Percentiles rank a stretch among this genome's conserved stretches.
phyloP scores from a whole-genome alignment of 371 early-diverging fungal species.

The Synchytrium microbalum region DNA sequence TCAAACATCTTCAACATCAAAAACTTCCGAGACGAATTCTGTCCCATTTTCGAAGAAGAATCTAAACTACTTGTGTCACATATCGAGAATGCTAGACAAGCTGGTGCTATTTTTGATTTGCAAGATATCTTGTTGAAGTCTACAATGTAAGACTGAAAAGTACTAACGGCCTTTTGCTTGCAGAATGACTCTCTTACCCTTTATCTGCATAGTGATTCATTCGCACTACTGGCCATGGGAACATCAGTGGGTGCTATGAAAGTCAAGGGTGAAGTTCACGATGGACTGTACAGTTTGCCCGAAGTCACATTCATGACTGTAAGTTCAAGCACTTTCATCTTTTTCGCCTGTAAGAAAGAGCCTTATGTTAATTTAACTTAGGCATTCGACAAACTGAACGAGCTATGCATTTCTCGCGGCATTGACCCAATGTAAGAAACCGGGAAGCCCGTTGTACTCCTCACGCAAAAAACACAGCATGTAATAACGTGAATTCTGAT shows the following conservation, averaged over 20 bases:
- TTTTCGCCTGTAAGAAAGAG: too few relatives aligned
- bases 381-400: background rate
- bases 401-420: background rate
- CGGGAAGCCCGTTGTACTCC: background rate
- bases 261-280: background rate
- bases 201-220: background rate
- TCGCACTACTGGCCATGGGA: background rate
- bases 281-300: background rate
- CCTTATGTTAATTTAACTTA: background rate
- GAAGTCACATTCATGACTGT: too few relatives aligned
- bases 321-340: too few relatives aligned
- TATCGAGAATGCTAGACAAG: background rate
- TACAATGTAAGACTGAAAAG: too few relatives aligned
- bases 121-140: background rate
- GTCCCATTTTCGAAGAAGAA: background rate
- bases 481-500: too few relatives aligned
- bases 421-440: background rate
- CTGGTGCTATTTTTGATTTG: background rate
- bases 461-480: background rate
- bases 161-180: too few relatives aligned
- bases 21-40: conserved; percentile 40
- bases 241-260: background rate
- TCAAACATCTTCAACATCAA: conserved; percentile 21
- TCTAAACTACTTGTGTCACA: background rate
- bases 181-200: too few relatives aligned